Conservation (phyloP, 2,329 filamentous ascomycete species). For the Penicillium sp. region DNA sequence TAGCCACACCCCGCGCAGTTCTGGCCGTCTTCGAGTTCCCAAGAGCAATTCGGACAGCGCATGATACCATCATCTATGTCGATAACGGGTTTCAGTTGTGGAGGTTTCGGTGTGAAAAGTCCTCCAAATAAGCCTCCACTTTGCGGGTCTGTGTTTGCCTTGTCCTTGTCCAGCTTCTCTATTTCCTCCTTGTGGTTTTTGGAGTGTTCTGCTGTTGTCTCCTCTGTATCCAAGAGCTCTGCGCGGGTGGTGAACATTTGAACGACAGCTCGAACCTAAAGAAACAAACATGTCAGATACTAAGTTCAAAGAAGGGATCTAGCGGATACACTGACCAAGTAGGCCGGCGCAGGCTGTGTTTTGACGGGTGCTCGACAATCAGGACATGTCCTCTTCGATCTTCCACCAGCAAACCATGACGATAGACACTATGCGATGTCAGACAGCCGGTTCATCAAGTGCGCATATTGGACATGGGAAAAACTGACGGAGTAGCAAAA, state of each 20-base stretch:
- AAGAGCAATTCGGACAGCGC: slow-evolving; percentile 62
- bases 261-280: slow-evolving; percentile 63
- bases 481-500: slow-evolving; percentile 65
- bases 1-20: slow-evolving; percentile 55
- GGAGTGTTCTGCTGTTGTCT: slow-evolving; percentile 62
- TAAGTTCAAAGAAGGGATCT: background rate
- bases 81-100: slow-evolving; percentile 45
- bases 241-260: slow-evolving; percentile 60
- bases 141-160: slow-evolving; percentile 49
- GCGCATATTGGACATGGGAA: background rate
- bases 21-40: slow-evolving; percentile 62
- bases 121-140: slow-evolving; percentile 64
- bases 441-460: slow-evolving; percentile 15
- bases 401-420: slow-evolving; percentile 56
- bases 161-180: slow-evolving; percentile 60
- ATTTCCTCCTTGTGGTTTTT: slow-evolving; percentile 60
- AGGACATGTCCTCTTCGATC: slow-evolving; percentile 64
- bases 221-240: slow-evolving; percentile 62
- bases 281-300: slow-evolving; percentile 8
- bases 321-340: slow-evolving; percentile 50
- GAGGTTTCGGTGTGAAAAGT: slow-evolving; percentile 47
- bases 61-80: slow-evolving; percentile 62
- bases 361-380: slow-evolving; percentile 63
- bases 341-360: slow-evolving; percentile 62
- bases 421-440: slow-evolving; percentile 52